These are phyloP conservation scores for Nyssa sinensis DNA, from an alignment of 148 eudicot genomes.

Conservation along the genomic window DNA sequence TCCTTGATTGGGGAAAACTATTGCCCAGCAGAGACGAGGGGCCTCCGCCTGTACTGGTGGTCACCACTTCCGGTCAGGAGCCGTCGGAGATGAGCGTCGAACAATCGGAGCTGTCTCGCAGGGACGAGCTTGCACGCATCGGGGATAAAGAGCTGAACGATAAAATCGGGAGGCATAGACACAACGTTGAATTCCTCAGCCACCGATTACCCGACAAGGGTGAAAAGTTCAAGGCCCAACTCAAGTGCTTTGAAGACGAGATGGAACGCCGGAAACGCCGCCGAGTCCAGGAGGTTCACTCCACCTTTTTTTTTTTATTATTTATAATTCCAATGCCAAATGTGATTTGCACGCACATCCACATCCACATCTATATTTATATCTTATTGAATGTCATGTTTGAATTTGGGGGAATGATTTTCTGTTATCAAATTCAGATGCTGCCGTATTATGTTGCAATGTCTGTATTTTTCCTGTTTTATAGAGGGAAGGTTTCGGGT, in stretches of 20 bases:
- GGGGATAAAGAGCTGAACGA: constrained; percentile 2
- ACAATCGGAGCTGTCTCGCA: constrained; percentile 1
- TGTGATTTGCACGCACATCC: too few relatives aligned
- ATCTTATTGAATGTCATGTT: background rate
- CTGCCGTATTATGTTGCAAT: background rate
- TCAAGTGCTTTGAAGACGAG: constrained; percentile 22
- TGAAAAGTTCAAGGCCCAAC: constrained; percentile 15
- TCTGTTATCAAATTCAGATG: background rate
- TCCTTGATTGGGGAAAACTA: background rate
- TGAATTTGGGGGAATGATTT: background rate
- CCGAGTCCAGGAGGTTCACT: constrained; percentile 14
- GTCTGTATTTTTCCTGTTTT: background rate
- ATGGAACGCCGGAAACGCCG: constrained; percentile 18
- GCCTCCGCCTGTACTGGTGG: constrained; percentile 24
- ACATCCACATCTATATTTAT: too few relatives aligned
- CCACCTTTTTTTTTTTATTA: background rate
- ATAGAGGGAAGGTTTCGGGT: background rate
- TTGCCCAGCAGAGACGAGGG: constrained; percentile 14
- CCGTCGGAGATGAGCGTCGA: constrained; percentile 5
- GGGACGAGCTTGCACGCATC: background rate
- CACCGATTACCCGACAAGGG: constrained; percentile 28
- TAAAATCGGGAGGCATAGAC: background rate
- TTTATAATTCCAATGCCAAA: background rate
- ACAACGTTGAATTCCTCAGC: background rate
- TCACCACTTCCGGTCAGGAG: constrained; percentile 11